Evolutionary conservation across 2,329 filamentous ascomycete genomes (phyloP).

Genomic region (Colletotrichum caudatum): DNA sequence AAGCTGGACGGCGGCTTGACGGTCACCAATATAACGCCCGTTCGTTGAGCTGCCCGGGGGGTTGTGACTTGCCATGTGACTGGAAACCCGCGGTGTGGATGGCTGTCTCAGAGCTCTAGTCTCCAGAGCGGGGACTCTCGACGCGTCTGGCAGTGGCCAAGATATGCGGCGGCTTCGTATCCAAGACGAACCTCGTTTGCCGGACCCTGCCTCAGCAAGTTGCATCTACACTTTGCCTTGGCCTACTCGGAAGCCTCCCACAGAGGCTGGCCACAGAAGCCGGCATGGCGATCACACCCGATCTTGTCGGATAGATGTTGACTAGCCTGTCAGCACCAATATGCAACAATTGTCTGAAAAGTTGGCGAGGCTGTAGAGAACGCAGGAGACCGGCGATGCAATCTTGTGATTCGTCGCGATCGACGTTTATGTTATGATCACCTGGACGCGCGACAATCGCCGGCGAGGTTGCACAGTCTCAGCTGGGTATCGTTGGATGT

Average conservation of each 20-base stretch:
- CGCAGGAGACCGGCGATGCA: constrained; percentile 1
- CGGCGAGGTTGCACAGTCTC: constrained; percentile 34
- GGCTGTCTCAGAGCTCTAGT: constrained; percentile 35
- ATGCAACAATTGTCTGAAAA: constrained; percentile 3
- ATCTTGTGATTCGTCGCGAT: constrained; percentile 28
- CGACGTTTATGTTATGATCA: constrained; percentile 32
- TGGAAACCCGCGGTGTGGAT: constrained; percentile 38
- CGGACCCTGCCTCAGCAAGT: not conserved
- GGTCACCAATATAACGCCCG: constrained; percentile 36
- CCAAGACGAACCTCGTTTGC: constrained; percentile 9
- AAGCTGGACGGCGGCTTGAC: constrained; percentile 23
- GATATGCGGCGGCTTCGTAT: constrained; percentile 24
- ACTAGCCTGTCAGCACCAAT: not conserved
- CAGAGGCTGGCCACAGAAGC: not conserved
- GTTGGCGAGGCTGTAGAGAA: constrained; percentile 7
- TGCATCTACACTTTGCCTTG: not conserved
- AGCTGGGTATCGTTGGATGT: constrained; percentile 37
- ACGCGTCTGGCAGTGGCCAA: constrained; percentile 16
- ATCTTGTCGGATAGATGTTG: not conserved
- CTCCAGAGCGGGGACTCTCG: constrained; percentile 16
- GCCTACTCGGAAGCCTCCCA: not conserved
- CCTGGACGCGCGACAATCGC: constrained; percentile 25
- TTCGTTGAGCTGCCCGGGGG: constrained; percentile 19
- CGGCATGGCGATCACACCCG: constrained; percentile 14
- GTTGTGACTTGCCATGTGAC: constrained; percentile 42